Conservation (phyloP, 331 rosid genomes). For the Spiraea crenata region DNA sequence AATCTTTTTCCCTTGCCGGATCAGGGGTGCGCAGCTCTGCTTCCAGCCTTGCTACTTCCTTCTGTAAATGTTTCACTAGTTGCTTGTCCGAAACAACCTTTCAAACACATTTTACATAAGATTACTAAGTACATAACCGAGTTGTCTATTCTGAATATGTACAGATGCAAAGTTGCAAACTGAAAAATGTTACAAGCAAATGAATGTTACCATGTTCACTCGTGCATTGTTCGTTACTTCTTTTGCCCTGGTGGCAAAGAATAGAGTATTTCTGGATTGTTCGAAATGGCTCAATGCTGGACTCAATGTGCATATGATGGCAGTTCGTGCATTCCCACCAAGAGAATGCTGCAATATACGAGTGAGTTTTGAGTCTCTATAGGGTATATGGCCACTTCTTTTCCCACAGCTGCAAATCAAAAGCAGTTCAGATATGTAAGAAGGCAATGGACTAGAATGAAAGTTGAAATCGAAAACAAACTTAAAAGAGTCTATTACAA, state of each 20-base stretch:
- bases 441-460: no score
- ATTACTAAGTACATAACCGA: background rate
- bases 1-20: constrained; percentile 76
- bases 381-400: constrained; percentile 92
- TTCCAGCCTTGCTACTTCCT: constrained; percentile 96
- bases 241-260: constrained; percentile 94
- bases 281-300: constrained; percentile 94
- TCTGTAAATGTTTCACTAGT: constrained; percentile 88
- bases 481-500: background rate
- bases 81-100: constrained; percentile 95
- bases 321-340: constrained; percentile 99
- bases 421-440: constrained; percentile 2
- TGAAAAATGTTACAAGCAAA: background rate
- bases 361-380: constrained; percentile 96
- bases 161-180: background rate
- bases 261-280: constrained; percentile 92
- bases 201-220: constrained; percentile 82
- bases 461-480: background rate
- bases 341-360: constrained; percentile 99
- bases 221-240: constrained; percentile 97
- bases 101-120: background rate
- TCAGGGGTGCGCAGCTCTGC: constrained; percentile 94
- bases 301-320: constrained; percentile 93
- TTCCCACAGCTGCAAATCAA: constrained; percentile 71
- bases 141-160: background rate